These are phyloP conservation scores for Rheum nobile DNA, from an alignment of 148 eudicot genomes.

Conservation along the genomic window DNA sequence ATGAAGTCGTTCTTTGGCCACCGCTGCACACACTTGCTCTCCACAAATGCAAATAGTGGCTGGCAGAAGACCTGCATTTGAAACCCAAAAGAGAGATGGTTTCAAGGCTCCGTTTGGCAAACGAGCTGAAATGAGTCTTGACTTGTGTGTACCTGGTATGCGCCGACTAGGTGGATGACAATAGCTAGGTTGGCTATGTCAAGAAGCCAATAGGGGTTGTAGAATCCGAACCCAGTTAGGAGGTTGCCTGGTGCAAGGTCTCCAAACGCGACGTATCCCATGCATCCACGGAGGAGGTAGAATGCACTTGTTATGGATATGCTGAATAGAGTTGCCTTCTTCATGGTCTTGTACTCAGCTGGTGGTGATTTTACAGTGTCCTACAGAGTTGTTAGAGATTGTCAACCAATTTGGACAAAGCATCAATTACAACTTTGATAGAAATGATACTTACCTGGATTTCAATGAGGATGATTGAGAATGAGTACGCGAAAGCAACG, in stretches of 20 bases:
- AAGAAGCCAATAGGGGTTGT: constrained; percentile 44
- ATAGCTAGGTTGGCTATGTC: constrained; percentile 45
- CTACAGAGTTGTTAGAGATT: not conserved
- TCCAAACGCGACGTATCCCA: constrained; percentile 54
- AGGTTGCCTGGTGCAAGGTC: constrained; percentile 42
- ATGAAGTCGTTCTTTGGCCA: constrained; percentile 22
- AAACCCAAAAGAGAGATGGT: not conserved
- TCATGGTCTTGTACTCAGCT: constrained; percentile 42
- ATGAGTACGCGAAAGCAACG: constrained; percentile 37
- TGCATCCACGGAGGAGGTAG: constrained; percentile 42
- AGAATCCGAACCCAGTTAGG: constrained; percentile 46
- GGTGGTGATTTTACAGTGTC: constrained; percentile 42
- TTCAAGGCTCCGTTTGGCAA: not conserved
- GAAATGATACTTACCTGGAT: constrained; percentile 3
- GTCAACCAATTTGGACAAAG: not conserved
- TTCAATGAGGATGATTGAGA: constrained; percentile 37
- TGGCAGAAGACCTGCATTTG: constrained; percentile 24
- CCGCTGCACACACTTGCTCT: constrained; percentile 22
- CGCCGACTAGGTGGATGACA: constrained; percentile 39
- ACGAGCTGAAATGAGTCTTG: not conserved
- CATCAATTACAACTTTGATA: not conserved
- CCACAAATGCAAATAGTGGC: constrained; percentile 36
- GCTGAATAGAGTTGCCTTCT: constrained; percentile 30
- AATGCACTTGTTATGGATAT: constrained; percentile 29
- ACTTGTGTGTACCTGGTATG: constrained; percentile 23